These are phyloP conservation scores for Leccinellum rugosiceps DNA, from an alignment of 768 basidiomycete species.

Conservation along the genomic window DNA sequence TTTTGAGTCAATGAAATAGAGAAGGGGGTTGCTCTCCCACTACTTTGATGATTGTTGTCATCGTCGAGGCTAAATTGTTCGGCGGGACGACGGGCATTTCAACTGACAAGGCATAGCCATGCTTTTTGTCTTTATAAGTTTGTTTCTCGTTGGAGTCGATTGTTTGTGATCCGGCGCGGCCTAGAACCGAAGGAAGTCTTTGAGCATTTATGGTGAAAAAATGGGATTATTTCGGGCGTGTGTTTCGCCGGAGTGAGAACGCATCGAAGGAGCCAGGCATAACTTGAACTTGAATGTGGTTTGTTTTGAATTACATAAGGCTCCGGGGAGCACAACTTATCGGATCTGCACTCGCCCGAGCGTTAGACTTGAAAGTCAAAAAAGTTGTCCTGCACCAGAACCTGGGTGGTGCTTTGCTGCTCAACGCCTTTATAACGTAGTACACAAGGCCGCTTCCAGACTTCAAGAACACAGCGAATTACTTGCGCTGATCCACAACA, in stretches of 20 bases:
- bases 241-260: conserved; percentile 27
- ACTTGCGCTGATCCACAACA: too few relatives aligned
- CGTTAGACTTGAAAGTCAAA: too few relatives aligned
- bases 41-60: conserved; percentile 16
- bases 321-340: too few relatives aligned
- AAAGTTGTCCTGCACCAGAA: too few relatives aligned
- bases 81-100: conserved; percentile 42
- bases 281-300: too few relatives aligned
- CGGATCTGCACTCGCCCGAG: too few relatives aligned
- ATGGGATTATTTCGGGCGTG: conserved; percentile 21
- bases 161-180: conserved; percentile 12
- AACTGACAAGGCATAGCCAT: conserved; percentile 42
- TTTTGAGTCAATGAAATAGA: conserved; percentile 28
- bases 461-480: too few relatives aligned
- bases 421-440: too few relatives aligned
- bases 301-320: too few relatives aligned
- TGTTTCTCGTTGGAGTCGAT: conserved; percentile 18
- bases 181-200: conserved; percentile 10
- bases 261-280: conserved; percentile 33
- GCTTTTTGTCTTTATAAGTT: conserved; percentile 22
- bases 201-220: conserved; percentile 11
- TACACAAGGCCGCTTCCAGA: too few relatives aligned
- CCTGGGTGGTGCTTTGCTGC: too few relatives aligned
- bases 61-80: conserved; percentile 56
- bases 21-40: conserved; percentile 15